Conservation (phyloP, 2,329 filamentous ascomycete species). For the Sphaerulina vaccinii region DNA sequence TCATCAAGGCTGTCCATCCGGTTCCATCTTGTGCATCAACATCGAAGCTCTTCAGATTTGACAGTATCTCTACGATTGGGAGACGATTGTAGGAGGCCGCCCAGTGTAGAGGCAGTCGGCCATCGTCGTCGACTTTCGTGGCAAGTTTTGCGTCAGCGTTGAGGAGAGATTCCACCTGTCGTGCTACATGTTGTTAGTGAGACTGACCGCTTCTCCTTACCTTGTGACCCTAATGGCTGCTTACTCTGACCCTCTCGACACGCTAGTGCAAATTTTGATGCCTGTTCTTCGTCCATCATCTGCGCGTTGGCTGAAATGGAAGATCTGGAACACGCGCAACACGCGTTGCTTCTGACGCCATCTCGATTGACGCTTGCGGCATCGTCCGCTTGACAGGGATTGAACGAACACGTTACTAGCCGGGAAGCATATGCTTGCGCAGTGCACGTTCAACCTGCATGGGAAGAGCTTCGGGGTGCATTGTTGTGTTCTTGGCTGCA, state of each 20-base stretch:
- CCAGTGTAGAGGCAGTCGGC: conserved; percentile 91
- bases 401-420: background rate
- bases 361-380: background rate
- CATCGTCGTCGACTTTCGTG: conserved; percentile 74
- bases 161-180: conserved; percentile 71
- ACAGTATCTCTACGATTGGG: conserved; percentile 70
- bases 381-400: background rate
- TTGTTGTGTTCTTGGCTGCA: background rate
- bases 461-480: background rate
- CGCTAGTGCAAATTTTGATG: conserved; percentile 75
- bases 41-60: conserved; percentile 72
- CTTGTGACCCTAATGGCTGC: conserved; percentile 24
- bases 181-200: conserved; percentile 49
- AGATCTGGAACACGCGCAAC: conserved; percentile 3
- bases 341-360: conserved; percentile 8
- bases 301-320: background rate
- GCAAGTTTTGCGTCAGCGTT: conserved; percentile 77
- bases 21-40: conserved; percentile 77
- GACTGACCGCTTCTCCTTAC: background rate
- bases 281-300: conserved; percentile 36
- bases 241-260: conserved; percentile 80
- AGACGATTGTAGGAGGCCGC: conserved; percentile 79
- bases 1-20: conserved; percentile 84
- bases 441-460: too few species aligned
- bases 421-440: too few species aligned